Evolutionary conservation across 345 rosid species (phyloP).

Genomic region (Kernera saxatilis): DNA sequence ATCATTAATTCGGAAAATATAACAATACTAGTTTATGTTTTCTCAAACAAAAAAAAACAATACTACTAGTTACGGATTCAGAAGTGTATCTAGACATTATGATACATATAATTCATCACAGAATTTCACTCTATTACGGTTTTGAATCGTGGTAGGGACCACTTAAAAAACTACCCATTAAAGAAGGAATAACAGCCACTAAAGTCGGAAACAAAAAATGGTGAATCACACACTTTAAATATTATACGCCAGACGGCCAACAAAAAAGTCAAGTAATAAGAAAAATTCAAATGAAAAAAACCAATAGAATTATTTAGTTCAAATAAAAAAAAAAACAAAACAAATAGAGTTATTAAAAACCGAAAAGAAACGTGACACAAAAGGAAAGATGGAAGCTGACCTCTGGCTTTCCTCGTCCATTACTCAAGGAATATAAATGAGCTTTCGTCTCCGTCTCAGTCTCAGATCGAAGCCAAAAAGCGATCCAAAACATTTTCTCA

Average conservation of each 20-base stretch:
- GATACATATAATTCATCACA: not conserved
- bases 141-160: not conserved
- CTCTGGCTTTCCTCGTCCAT: conserved; percentile 26
- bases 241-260: not conserved
- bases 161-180: not conserved
- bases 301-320: not conserved
- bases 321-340: not conserved
- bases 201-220: not conserved
- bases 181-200: not conserved
- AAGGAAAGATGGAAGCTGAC: conserved; percentile 24
- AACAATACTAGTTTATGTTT: not conserved
- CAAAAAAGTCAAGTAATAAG: not conserved
- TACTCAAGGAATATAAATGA: conserved; percentile 25
- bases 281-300: not conserved
- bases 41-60: too few relatives aligned
- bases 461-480: not conserved
- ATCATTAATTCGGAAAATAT: not conserved
- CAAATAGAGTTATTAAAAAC: not conserved
- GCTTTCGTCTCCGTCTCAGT: not conserved
- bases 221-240: not conserved
- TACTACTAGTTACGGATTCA: too few relatives aligned
- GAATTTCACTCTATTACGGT: not conserved
- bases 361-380: conserved; percentile 16
- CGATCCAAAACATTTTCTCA: not conserved
- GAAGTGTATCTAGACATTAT: not conserved